Conservation (phyloP, 805 yeast species). For the Nakazawaea ernobii region DNA sequence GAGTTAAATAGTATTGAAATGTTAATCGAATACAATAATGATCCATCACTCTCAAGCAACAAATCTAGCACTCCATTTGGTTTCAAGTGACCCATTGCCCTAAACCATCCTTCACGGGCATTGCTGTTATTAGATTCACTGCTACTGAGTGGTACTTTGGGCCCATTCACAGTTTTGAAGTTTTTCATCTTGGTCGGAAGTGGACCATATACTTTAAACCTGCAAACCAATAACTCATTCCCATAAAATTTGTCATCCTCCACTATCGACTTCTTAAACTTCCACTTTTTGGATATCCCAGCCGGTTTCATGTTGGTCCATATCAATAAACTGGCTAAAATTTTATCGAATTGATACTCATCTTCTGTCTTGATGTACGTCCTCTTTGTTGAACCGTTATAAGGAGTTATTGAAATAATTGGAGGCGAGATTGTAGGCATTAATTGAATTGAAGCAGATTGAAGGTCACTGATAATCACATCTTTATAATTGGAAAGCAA, state of each 20-base stretch:
- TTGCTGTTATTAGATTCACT: slow-evolving; percentile 5
- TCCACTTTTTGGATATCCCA: slow-evolving; percentile 45
- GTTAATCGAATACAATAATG: slow-evolving; percentile 52
- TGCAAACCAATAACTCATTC: slow-evolving; percentile 48
- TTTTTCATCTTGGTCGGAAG: slow-evolving; percentile 34
- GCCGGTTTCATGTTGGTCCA: slow-evolving; percentile 47
- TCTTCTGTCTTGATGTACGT: slow-evolving; percentile 25
- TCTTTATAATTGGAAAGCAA: slow-evolving; percentile 16
- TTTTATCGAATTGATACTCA: slow-evolving; percentile 30
- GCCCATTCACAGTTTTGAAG: slow-evolving; percentile 22
- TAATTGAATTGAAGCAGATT: slow-evolving; percentile 21
- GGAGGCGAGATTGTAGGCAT: slow-evolving; percentile 23
- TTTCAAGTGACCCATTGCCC: slow-evolving; percentile 63
- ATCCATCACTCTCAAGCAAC: slow-evolving; percentile 59
- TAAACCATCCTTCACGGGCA: slow-evolving; percentile 57
- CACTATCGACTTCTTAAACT: slow-evolving; percentile 25
- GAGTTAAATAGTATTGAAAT: slow-evolving; percentile 44
- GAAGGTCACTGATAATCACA: slow-evolving; percentile 21
- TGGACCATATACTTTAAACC: slow-evolving; percentile 64
- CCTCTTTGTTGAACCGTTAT: slow-evolving; percentile 29
- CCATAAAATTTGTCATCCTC: slow-evolving; percentile 17
- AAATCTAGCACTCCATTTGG: slow-evolving; percentile 59
- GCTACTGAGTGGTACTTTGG: slow-evolving; percentile 15
- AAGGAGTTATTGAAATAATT: slow-evolving; percentile 34
- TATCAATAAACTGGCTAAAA: slow-evolving; percentile 36